Percentiles rank a stretch among this genome's conserved stretches.
These are phyloP conservation scores for Closterium sp. DNA, from an alignment of 139 green algal genomes.

Conservation along the genomic window DNA sequence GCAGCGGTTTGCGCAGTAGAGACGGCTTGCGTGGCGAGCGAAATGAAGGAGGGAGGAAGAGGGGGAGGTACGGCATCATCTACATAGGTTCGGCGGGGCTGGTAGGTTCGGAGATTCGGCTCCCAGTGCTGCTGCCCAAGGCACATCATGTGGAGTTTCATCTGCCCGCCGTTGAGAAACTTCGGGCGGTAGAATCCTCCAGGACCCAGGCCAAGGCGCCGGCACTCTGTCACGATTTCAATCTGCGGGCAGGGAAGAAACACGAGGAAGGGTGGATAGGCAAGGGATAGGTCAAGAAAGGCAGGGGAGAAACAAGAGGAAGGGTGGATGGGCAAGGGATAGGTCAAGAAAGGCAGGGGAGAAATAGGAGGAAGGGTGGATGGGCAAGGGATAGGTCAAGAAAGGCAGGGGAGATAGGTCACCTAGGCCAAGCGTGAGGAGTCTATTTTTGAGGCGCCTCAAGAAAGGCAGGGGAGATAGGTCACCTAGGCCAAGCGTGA, in stretches of 20 bases:
- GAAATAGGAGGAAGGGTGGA: not conserved
- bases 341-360: not conserved
- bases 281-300: not conserved
- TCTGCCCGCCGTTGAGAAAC: constrained; percentile 48
- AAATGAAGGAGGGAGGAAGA: constrained; percentile 44
- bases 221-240: constrained; percentile 46
- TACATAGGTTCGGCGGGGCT: constrained; percentile 41
- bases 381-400: not conserved
- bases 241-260: constrained; percentile 48
- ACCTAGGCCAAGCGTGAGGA: no score
- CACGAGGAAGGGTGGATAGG: not conserved
- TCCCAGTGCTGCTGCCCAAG: constrained; percentile 57
- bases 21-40: not conserved
- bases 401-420: not conserved
- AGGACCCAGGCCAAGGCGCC: constrained; percentile 54
- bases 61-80: constrained; percentile 58
- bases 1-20: not conserved
- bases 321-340: not conserved
- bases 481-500: no score
- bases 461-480: no score
- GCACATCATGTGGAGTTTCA: constrained; percentile 69
- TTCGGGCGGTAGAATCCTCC: constrained; percentile 67
- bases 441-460: no score
- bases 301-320: constrained; percentile 4
- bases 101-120: constrained; percentile 33